Conservation (phyloP, 129 eudicot species). For the Glebionis coronaria region DNA sequence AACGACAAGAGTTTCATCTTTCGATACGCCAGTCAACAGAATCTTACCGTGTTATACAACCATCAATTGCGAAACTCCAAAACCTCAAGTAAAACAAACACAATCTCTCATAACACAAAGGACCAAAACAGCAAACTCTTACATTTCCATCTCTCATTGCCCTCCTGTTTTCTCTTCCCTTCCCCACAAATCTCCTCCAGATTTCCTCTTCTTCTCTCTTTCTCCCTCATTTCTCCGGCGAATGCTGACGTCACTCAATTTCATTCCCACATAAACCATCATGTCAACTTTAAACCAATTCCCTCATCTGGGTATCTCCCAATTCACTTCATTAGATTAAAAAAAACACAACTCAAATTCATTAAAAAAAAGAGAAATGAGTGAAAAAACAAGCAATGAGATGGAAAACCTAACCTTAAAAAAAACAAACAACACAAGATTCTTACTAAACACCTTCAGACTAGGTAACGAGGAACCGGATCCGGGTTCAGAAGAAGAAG, state of each 20-base stretch:
- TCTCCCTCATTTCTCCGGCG: constrained; percentile 21
- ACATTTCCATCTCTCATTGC: constrained; percentile 19
- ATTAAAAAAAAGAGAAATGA: constrained; percentile 22
- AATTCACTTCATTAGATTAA: no score
- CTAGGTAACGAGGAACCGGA: constrained; percentile 18
- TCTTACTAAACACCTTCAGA: constrained; percentile 38
- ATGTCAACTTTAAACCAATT: background rate
- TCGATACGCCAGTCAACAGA: no score
- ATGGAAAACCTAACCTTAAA: constrained; percentile 62
- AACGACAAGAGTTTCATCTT: no score
- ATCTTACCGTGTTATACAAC: no score
- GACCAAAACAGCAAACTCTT: constrained; percentile 10
- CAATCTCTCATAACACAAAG: constrained; percentile 13
- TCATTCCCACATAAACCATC: background rate
- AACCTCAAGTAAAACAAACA: background rate
- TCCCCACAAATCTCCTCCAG: constrained; percentile 36
- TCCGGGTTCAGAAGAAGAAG: background rate
- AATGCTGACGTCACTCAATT: background rate
- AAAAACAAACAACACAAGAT: constrained; percentile 39
- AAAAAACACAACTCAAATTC: no score
- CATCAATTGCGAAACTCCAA: background rate
- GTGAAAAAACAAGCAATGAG: constrained; percentile 34
- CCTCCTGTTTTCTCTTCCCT: constrained; percentile 21
- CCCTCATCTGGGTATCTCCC: background rate
- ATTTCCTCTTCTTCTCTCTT: constrained; percentile 29